Base-by-base conservation (phyloP, 495 filamentous ascomycete species). In the Hypoxylon subgilvum region DNA sequence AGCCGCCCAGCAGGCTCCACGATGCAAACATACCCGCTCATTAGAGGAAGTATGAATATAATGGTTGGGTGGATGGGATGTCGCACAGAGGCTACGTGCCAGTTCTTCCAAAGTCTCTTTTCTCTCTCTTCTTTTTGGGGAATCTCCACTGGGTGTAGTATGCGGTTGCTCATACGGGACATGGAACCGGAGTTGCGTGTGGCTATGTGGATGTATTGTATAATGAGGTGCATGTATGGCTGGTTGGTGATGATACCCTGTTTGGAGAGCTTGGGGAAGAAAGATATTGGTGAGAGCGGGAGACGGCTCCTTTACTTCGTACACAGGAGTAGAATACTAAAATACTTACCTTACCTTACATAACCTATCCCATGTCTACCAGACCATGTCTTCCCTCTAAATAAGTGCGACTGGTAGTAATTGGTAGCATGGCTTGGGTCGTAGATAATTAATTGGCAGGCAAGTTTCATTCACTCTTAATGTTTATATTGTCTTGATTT, bases 1-100 rank as follows among this genome's bases (percentile, higher is more conserved):
- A 98, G 83, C 89, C 90, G 10, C 16, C 23, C 41, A 23, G 53
- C 14, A 40, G 31, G 10, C 16, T 31, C 41, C 18, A 53, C 14
- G 32, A 22, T 8, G n/a, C 16, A n/a, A 38, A 14, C 5, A 49
- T 19, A 14, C 12, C 23, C 7, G 25, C 36, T 31, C 23, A 22
- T 3, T 27, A 38, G 27, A 14, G 42, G 32, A 34, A 34, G 13
- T 7, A 21, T 12, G 12, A 32, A 17, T 2, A 17, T 22, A 1
- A 1, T 16, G 35, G 8, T 21, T 42, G 18, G n/a, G 13, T 43
- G 35, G 28, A 19, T 28, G 13, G 32, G 27, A 34, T 27, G 23
- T 27, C 4, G 23, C 23, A 4, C 23, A 27, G 3, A 27, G 4
- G 23, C 8, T n/a, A n/a, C n/a, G n/a, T n/a, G n/a, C n/a, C n/a